Evolutionary conservation across 306 rosid species (phyloP), one percentile per base, ranked within the genome.

Genomic region (Acacia crassicarpa): DNA sequence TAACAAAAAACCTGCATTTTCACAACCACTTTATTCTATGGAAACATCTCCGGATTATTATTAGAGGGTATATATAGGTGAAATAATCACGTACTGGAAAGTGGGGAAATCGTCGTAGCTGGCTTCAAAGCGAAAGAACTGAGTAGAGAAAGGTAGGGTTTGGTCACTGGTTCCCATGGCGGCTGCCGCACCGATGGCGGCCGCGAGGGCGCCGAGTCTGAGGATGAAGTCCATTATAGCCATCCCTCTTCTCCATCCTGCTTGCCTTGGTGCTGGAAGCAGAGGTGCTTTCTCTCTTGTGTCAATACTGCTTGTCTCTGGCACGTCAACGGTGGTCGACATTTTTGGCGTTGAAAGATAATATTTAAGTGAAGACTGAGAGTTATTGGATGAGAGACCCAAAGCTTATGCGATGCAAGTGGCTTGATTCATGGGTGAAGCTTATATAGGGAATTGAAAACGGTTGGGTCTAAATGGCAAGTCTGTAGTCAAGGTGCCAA

Each of bases 91-190:
- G 16, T 91, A 93, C 98, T 91, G 88, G 19, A 95, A 91, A 65
- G 94, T 76, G 5, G 97, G 83, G 75, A 95, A 87, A 75, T 89
- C 90, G 30, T 91, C 93, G 16, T 95, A 93, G 78, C 94, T 89
- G 58, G 98, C 98, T 86, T 93, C 91, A 68, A 94, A 94, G 48
- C 90, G 97, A 87, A 93, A 91, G 91, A 93, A 94, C 88, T 93
- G 98, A 72, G 98, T 93, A 89, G 91, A 90, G 89, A 93, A 93
- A 82, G 98, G 94, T 32, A 95, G 98, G 58, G 82, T 86, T 25
- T 95, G 83, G 43, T 89, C 95, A 46, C 92, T 88, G 1, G 90
- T 87, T 53, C 89, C 98, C 98, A 95, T 95, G 27, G 90, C 72
- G 38, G 98, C 92, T 0, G 98, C 94, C 2, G 97, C 97, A 6